These are phyloP conservation scores for Knufia fluminis DNA, from an alignment of 2,329 filamentous ascomycete species.

Conservation along the genomic window DNA sequence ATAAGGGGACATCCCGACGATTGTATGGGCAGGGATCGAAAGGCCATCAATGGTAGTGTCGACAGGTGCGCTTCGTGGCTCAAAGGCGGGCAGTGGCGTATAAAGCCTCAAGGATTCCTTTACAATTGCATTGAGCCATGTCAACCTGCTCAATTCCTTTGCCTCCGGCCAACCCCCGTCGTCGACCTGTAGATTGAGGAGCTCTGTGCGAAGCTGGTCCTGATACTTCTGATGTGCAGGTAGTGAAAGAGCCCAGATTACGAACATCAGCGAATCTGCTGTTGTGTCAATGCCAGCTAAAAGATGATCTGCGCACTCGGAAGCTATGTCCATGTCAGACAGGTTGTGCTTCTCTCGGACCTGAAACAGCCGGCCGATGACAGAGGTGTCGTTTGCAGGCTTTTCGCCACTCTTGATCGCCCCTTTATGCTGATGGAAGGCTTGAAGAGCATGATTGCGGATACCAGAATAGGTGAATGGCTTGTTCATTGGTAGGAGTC, in stretches of 20 bases:
- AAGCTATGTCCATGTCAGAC: constrained; percentile 41
- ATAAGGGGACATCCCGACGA: constrained; percentile 28
- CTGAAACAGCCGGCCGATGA: constrained; percentile 21
- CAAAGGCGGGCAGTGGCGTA: constrained; percentile 40
- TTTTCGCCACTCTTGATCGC: constrained; percentile 24
- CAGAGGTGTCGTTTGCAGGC: constrained; percentile 14
- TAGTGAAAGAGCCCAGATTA: constrained; percentile 42
- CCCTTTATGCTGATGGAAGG: constrained; percentile 26
- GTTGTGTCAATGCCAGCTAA: constrained; percentile 47
- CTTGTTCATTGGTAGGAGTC: constrained; percentile 41
- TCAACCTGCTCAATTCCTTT: constrained; percentile 30
- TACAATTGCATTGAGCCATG: constrained; percentile 41
- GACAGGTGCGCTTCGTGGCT: constrained; percentile 33
- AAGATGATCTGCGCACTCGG: constrained; percentile 46
- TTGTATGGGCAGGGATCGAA: constrained; percentile 23
- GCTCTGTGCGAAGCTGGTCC: constrained; percentile 36
- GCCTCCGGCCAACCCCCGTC: constrained; percentile 28
- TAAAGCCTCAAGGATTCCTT: constrained; percentile 43
- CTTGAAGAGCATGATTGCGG: constrained; percentile 34
- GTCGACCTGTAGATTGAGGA: constrained; percentile 25
- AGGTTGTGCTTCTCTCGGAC: constrained; percentile 25
- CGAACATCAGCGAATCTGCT: constrained; percentile 43
- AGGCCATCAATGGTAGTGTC: constrained; percentile 30
- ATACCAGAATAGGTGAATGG: constrained; percentile 46
- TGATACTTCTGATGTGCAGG: constrained; percentile 36